These are phyloP conservation scores for Pulveroboletus sp. DNA, from an alignment of 768 basidiomycete species.

Conservation along the genomic window DNA sequence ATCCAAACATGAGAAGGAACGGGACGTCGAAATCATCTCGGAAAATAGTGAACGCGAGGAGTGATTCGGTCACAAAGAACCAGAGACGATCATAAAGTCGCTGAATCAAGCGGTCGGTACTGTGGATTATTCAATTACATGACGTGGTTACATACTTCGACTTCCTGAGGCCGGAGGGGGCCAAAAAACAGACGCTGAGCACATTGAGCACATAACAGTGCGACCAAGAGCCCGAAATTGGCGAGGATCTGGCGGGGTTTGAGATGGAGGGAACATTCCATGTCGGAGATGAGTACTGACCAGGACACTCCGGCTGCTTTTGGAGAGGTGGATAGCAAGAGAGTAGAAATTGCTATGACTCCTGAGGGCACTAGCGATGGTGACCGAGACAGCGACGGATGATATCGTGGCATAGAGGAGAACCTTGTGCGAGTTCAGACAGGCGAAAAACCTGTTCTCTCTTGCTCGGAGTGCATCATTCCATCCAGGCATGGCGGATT, in stretches of 20 bases:
- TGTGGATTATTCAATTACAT: not conserved
- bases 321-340: conserved; percentile 86
- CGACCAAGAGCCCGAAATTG: conserved; percentile 81
- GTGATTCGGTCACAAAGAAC: conserved; percentile 96
- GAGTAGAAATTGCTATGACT: conserved; percentile 92
- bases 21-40: conserved; percentile 91
- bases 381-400: conserved; percentile 60
- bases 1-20: conserved; percentile 92
- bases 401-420: conserved; percentile 68
- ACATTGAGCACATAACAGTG: conserved; percentile 68
- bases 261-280: not conserved
- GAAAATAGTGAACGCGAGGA: conserved; percentile 96
- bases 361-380: conserved; percentile 74
- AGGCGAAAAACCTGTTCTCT: conserved; percentile 43
- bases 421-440: conserved; percentile 59
- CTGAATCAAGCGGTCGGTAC: conserved; percentile 38
- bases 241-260: conserved; percentile 63
- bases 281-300: conserved; percentile 40
- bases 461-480: conserved; percentile 47
- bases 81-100: conserved; percentile 93
- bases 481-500: conserved; percentile 40
- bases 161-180: conserved; percentile 75
- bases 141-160: conserved; percentile 61
- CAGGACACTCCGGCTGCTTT: conserved; percentile 88
- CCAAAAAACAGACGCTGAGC: conserved; percentile 92